Percentiles rank a stretch among this genome's conserved stretches.
Evolutionary conservation across 352 stramenopile genomes (phyloP).

Genomic region (Globisporangium nagaii): DNA sequence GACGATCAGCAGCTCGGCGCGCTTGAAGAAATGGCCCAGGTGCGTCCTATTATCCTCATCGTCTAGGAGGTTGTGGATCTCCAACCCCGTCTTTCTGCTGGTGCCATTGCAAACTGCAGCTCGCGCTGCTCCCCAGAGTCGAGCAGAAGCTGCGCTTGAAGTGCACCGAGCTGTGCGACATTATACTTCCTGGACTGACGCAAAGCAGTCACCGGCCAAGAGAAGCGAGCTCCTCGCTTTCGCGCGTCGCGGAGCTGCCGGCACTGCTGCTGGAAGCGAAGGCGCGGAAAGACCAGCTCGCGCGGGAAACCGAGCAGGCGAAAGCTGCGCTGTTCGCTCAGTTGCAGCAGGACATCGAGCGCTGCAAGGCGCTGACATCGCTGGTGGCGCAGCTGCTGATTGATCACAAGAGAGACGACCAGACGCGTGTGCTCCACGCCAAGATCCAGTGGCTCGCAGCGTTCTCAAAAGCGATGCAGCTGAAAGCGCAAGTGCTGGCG

Average conservation of each 20-base stretch:
- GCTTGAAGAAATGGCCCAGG: slow-evolving; percentile 20
- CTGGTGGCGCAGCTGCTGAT: slow-evolving; percentile 16
- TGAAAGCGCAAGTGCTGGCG: slow-evolving; percentile 23
- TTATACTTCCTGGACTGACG: slow-evolving; percentile 23
- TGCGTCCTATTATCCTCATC: slow-evolving; percentile 9
- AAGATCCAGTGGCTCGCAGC: slow-evolving; percentile 27
- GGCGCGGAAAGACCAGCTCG: slow-evolving; percentile 12
- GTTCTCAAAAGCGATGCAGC: slow-evolving; percentile 18
- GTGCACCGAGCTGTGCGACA: slow-evolving; percentile 25
- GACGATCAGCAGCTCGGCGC: slow-evolving; percentile 11
- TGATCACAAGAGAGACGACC: slow-evolving; percentile 29
- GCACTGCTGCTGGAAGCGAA: slow-evolving; percentile 27
- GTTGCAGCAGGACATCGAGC: slow-evolving; percentile 15
- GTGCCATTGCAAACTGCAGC: slow-evolving; percentile 13
- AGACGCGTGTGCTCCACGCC: slow-evolving; percentile 19
- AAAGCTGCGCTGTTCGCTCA: slow-evolving; percentile 10
- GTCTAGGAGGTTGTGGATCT: not conserved
- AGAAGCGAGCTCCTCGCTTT: slow-evolving; percentile 3
- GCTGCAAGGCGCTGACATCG: slow-evolving; percentile 18
- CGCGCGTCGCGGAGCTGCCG: slow-evolving; percentile 24
- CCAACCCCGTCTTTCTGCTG: too few species aligned
- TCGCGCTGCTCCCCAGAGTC: slow-evolving; percentile 20
- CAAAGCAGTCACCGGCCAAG: slow-evolving; percentile 1
- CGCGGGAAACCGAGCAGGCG: slow-evolving; percentile 2
- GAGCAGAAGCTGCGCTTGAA: slow-evolving; percentile 24